Conservation (phyloP, 1,284 basidiomycete species). For the Cutaneotrichosporon spelunceum region DNA sequence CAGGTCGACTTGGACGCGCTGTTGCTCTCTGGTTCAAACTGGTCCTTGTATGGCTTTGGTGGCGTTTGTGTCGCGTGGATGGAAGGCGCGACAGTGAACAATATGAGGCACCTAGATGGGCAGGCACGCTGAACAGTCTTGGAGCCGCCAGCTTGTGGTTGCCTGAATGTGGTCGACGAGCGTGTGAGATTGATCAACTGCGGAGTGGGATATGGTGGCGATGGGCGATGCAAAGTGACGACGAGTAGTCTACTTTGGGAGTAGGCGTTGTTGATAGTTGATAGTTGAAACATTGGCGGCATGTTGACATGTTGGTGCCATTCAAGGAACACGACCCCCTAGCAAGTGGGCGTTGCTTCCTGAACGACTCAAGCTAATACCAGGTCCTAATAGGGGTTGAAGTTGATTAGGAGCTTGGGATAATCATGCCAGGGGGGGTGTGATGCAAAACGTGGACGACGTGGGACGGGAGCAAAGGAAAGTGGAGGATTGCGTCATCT, state of each 20-base stretch:
- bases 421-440: too few relatives aligned
- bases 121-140: neutral
- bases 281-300: too few relatives aligned
- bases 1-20: neutral
- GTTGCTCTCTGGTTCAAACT: neutral
- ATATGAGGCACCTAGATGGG: neutral
- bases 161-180: neutral
- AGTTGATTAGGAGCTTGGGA: neutral
- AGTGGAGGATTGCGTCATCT: neutral
- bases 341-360: too few relatives aligned
- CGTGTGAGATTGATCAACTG: neutral
- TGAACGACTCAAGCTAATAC: too few relatives aligned
- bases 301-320: too few relatives aligned
- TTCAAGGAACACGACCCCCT: too few relatives aligned
- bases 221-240: too few relatives aligned
- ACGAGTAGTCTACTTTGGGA: too few relatives aligned
- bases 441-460: neutral
- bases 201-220: too few relatives aligned
- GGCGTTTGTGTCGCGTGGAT: neutral
- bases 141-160: neutral
- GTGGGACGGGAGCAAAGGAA: neutral
- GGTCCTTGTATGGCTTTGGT: too few relatives aligned
- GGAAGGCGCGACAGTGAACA: neutral
- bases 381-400: too few relatives aligned
- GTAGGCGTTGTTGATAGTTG: too few relatives aligned